Percentiles rank a stretch among this genome's conserved stretches.
phyloP scores from a whole-genome alignment of 2,329 filamentous ascomycete species.

The Ophiognomonia clavigignenti-juglandacearum region DNA sequence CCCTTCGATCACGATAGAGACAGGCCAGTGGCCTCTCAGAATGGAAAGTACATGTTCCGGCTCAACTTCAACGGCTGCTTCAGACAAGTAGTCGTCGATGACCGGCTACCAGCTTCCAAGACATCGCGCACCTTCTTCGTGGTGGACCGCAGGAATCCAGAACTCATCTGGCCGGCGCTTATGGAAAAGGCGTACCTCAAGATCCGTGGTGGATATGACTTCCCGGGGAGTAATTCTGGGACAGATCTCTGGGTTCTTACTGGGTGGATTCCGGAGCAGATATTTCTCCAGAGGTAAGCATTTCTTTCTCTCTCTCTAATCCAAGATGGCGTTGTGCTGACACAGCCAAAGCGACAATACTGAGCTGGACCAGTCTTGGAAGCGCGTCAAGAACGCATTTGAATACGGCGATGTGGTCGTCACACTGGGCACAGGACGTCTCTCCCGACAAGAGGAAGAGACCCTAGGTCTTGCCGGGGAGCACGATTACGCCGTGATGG shows the following conservation, averaged over 20 bases:
- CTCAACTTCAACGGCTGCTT: conserved; percentile 95
- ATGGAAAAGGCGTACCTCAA: conserved; percentile 97
- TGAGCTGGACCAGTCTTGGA: conserved; percentile 72
- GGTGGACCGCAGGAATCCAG: conserved; percentile 75
- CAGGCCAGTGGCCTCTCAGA: conserved; percentile 62
- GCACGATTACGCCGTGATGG: conserved; percentile 90
- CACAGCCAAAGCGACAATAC: conserved; percentile 61
- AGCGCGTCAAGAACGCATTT: conserved; percentile 68
- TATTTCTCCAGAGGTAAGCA: conserved; percentile 73
- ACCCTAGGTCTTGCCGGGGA: conserved; percentile 79
- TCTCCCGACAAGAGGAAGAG: conserved; percentile 72
- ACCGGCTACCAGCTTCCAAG: conserved; percentile 74
- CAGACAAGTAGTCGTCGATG: conserved; percentile 82
- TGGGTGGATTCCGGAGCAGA: conserved; percentile 94
- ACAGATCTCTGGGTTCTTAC: conserved; percentile 91
- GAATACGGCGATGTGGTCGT: conserved; percentile 75
- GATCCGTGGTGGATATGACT: conserved; percentile 92
- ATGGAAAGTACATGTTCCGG: conserved; percentile 86
- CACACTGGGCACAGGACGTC: conserved; percentile 82
- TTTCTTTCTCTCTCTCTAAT: not conserved
- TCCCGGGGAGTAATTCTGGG: conserved; percentile 93
- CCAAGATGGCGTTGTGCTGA: not conserved
- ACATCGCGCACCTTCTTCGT: conserved; percentile 77
- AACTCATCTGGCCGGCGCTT: conserved; percentile 84
- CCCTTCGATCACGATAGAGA: conserved; percentile 61